Evolutionary conservation across 2,329 filamentous ascomycete species (phyloP).

Genomic region (Colletotrichum tanaceti): DNA sequence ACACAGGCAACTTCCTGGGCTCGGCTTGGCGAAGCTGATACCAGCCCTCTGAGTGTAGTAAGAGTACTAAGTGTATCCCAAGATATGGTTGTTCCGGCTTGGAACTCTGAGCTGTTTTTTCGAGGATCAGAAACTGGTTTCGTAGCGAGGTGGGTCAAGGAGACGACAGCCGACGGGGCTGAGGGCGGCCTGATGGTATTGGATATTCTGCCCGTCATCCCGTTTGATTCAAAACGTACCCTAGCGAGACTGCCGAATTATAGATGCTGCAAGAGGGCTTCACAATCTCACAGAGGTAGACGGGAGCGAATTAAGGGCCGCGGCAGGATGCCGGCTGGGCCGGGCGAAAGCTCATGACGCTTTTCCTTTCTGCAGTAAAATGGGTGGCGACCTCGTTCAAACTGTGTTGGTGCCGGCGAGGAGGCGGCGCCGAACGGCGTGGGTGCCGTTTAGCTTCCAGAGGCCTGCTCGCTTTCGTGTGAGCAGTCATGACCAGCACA

Average conservation of each 20-base stretch:
- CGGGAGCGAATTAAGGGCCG: neutral
- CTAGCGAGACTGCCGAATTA: neutral
- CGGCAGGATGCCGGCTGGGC: slow-evolving; percentile 28
- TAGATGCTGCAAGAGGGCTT: neutral
- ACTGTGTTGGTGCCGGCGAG: slow-evolving; percentile 10
- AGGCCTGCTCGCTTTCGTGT: neutral
- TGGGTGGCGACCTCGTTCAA: neutral
- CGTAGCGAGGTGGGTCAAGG: slow-evolving; percentile 13
- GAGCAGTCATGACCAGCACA: neutral
- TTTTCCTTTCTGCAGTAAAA: neutral
- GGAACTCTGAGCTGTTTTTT: slow-evolving; percentile 23
- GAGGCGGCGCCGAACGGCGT: slow-evolving; percentile 6
- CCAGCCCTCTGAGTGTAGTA: slow-evolving; percentile 5
- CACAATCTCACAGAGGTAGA: neutral
- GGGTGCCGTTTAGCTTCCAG: slow-evolving; percentile 11
- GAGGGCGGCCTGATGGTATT: neutral
- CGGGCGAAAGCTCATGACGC: neutral
- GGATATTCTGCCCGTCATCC: neutral
- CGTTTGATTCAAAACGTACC: neutral
- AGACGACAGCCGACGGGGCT: neutral
- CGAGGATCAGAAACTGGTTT: slow-evolving; percentile 11
- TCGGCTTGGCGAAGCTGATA: slow-evolving; percentile 8
- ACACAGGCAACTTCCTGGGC: slow-evolving; percentile 12
- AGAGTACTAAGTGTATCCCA: slow-evolving; percentile 21
- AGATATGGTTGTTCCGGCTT: slow-evolving; percentile 26